Evolutionary conservation across 768 basidiomycete genomes (phyloP), one percentile per base, ranked within the genome.

Genomic region (Crepidotus variabilis): DNA sequence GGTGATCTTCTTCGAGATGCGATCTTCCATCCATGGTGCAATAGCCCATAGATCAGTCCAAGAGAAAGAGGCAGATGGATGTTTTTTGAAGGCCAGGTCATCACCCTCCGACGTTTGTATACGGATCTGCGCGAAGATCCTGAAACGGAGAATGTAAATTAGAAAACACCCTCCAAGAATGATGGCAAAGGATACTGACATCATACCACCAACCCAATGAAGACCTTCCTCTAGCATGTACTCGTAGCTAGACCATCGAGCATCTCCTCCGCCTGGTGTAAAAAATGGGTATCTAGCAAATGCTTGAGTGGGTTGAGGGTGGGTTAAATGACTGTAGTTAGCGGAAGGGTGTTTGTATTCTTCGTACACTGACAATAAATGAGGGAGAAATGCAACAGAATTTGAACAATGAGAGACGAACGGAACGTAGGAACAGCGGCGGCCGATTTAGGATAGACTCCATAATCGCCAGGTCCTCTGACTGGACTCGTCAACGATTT

Each of bases 11-110:
- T 76, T 84, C 28, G 83, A 79, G 55, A 90, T 77, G 54, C 74
- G 75, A 52, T 84, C 81, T 56, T 85, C 79, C 74, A 92, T 80
- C 91, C 91, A 92, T 2, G 89, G 91, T 36, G 90, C 87, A 56
- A 92, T 82, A 32, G 83, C 78, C 65, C 77, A 76, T 36, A 93
- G 70, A 66, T 92, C 91, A 18, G 73, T 71, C 83, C 84, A 87
- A 0, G 78, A 79, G 57, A 92, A 84, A 10, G 88, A 90, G 6
- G 82, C 82, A 66, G 85, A 92, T 50, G 85, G 87, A 16, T 73
- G 74, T 43, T 82, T 73, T 50, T 81, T 76, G 2, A 75, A 64
- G 14, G 77, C 80, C 20, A 72, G 64, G 54, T 72, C 71, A 32
- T 71, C 68, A 50, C 66, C 64, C 22, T 77, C 76, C 11, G 74